Percentiles rank a stretch among this genome's conserved stretches.
These are phyloP conservation scores for Thyridium curvatum DNA, from an alignment of 2,329 filamentous ascomycete genomes.

Conservation along the genomic window DNA sequence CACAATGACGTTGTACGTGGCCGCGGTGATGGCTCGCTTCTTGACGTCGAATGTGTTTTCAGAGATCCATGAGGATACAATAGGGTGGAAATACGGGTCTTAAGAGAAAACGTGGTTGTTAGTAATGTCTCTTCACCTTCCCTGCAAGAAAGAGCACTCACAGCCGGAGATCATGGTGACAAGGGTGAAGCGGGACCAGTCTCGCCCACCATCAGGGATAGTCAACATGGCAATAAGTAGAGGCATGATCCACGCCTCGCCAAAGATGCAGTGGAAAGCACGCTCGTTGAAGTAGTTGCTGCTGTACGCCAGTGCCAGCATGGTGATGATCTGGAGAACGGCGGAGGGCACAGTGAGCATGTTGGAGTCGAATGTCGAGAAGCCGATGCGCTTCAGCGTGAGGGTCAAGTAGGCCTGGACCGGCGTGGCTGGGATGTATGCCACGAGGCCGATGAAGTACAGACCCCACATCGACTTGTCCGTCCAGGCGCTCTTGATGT, in stretches of 20 bases:
- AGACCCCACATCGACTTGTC: slow-evolving; percentile 43
- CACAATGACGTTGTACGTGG: slow-evolving; percentile 41
- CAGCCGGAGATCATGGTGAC: slow-evolving; percentile 45
- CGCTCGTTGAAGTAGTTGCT: slow-evolving; percentile 50
- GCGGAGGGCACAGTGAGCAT: slow-evolving; percentile 56
- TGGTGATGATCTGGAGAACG: slow-evolving; percentile 48
- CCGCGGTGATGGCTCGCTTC: slow-evolving; percentile 39
- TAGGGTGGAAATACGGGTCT: slow-evolving; percentile 51
- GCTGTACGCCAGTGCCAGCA: slow-evolving; percentile 45
- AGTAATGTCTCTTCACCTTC: background rate
- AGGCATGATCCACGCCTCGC: slow-evolving; percentile 46
- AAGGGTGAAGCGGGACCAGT: slow-evolving; percentile 46
- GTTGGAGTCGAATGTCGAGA: slow-evolving; percentile 53
- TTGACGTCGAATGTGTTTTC: slow-evolving; percentile 44
- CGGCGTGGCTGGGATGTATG: slow-evolving; percentile 42
- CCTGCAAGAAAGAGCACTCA: slow-evolving; percentile 32
- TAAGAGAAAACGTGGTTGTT: background rate
- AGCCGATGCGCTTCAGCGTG: slow-evolving; percentile 49
- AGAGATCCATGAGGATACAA: slow-evolving; percentile 43
- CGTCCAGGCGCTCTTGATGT: slow-evolving; percentile 36
- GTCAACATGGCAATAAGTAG: slow-evolving; percentile 44
- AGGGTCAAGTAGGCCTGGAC: slow-evolving; percentile 46
- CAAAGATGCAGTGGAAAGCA: slow-evolving; percentile 43
- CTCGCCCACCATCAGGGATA: slow-evolving; percentile 37
- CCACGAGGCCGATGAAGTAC: slow-evolving; percentile 41